Base-by-base conservation (phyloP, 306 rosid species). In the Dalbergia cochinchinensis region DNA sequence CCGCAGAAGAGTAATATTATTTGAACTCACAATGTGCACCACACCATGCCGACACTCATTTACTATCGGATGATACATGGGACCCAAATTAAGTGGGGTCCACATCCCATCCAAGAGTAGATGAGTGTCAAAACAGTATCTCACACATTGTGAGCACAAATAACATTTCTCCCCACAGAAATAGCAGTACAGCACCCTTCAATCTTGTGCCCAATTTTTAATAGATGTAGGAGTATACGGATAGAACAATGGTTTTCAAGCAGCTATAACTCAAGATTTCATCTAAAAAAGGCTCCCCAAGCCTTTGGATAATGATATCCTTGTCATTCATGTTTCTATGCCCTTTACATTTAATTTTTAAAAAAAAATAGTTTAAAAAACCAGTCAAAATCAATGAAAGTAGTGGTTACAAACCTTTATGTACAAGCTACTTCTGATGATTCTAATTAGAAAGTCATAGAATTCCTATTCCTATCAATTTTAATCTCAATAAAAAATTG, bases 211-310 rank as follows among this genome's bases (percentile, higher is more conserved):
- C 45, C 59, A 33, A 44, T 41, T 58, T 26, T 74, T 10, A 20
- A 20, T 20, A 20, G 22, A 20, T 20, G 22, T 22, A 22, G 34
- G 33, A 65, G 34, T 72, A 31, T 22, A 26, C 20, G 26, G 50
- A 80, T 41, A 33, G 53, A 73, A 55, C 22, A 66, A 67, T 34
- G 76, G 54, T 55, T 74, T 59, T 57, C 47, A 26, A 66, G 57
- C 57, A 81, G 61, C 64, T 57, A 66, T 44, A 74, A 81, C 57
- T 57, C 59, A 57, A 45, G 48, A 34, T 57, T 48, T 73, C 45
- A 44, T 65, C 67, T 33, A 65, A 41, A 53, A 26, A 55, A 47
- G 71, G 57, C 13, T 58, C 10, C 60, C 48, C 7, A 35, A 55
- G 59, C 50, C 50, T n/a, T 73, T 34, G 61, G 31, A 65, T 26